phyloP scores from a whole-genome alignment of 345 rosid species.

The Salix purpurea region DNA sequence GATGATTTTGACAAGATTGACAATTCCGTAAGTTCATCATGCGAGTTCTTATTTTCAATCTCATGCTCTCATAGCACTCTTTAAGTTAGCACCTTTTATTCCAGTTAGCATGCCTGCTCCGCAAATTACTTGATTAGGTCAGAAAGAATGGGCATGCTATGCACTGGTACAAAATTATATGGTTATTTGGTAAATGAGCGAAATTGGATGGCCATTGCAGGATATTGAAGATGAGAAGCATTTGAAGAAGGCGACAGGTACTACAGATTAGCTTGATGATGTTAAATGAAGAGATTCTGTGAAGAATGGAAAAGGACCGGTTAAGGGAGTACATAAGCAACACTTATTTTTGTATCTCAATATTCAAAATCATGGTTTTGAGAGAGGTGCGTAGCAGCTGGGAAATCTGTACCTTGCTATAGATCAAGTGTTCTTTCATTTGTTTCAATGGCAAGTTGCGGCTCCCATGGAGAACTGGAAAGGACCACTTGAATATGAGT shows the following conservation, averaged over 20 bases:
- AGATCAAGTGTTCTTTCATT: conserved; percentile 8
- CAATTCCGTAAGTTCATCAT: conserved; percentile 59
- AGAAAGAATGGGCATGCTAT: not conserved
- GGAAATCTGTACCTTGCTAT: conserved; percentile 6
- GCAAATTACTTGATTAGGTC: not conserved
- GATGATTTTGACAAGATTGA: conserved; percentile 94
- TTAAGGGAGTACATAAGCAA: not conserved
- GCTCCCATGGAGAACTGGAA: too few species aligned
- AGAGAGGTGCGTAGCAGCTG: not conserved
- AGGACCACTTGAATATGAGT: too few species aligned
- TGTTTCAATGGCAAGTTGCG: not conserved
- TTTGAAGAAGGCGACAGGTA: conserved; percentile 13
- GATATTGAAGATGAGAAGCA: conserved; percentile 65
- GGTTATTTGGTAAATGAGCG: not conserved
- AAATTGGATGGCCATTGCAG: conserved; percentile 29
- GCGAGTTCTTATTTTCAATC: not conserved
- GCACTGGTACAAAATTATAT: not conserved
- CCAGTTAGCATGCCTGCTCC: not conserved
- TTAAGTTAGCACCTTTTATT: not conserved
- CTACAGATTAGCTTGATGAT: conserved; percentile 12
- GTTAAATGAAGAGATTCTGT: not conserved
- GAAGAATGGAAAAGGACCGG: not conserved
- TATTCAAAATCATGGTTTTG: not conserved
- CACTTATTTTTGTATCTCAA: not conserved
- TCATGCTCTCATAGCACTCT: not conserved